Percentiles rank a stretch among this genome's conserved stretches.
Conservation (phyloP, 257 asterid genomes). For the Ajuga chamaepitys region DNA sequence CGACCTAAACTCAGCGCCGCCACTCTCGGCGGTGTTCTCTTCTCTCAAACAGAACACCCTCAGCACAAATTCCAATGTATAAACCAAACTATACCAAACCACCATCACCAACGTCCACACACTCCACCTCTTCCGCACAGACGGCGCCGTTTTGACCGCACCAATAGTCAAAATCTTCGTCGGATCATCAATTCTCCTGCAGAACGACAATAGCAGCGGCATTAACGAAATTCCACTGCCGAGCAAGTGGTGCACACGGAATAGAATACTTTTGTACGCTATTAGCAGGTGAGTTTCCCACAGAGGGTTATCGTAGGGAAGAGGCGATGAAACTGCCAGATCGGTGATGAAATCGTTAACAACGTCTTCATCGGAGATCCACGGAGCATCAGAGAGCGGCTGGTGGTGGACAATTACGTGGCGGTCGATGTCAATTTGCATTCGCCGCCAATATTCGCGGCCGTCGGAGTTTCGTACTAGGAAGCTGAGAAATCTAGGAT, state of each 20-base stretch:
- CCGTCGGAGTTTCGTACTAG: conserved; percentile 51
- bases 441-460: conserved; percentile 63
- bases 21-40: conserved; percentile 28
- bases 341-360: conserved; percentile 66
- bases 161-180: conserved; percentile 24
- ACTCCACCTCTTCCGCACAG: conserved; percentile 13
- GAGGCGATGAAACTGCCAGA: conserved; percentile 53
- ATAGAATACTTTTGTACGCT: conserved; percentile 41
- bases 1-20: conserved; percentile 47
- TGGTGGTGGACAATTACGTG: too few relatives aligned
- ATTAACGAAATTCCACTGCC: conserved; percentile 83
- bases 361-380: conserved; percentile 51
- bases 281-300: conserved; percentile 73
- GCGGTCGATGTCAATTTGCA: conserved; percentile 43
- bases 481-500: conserved; percentile 75
- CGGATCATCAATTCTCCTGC: conserved; percentile 55
- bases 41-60: conserved; percentile 32
- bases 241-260: conserved; percentile 76
- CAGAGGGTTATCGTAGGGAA: conserved; percentile 64
- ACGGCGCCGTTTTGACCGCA: conserved; percentile 26
- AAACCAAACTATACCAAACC: conserved; percentile 31
- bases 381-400: conserved; percentile 27
- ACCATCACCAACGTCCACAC: conserved; percentile 19
- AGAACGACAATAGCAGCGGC: conserved; percentile 58
- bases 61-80: conserved; percentile 21